Base-by-base conservation (phyloP, 2,329 filamentous ascomycete species). In the Fusarium transvaalense region DNA sequence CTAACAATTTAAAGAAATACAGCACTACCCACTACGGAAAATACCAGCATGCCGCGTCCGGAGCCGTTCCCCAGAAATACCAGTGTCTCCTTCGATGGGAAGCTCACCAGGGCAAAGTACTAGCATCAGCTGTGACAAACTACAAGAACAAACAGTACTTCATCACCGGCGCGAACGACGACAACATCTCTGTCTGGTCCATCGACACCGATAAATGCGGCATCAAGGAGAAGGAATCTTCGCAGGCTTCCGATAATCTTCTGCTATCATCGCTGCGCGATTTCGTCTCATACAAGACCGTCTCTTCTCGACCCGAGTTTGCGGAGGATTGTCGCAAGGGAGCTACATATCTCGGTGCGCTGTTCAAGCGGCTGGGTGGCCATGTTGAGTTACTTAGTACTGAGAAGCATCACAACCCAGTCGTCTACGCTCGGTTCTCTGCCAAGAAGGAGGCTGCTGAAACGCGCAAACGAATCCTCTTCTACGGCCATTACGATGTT, bases 401-500 rank as follows among this genome's bases (percentile, higher is more conserved):
- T 0, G 88, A 91, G 34, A 89, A 92, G 71, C 84, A 86, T 31
- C 91, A 92, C 72, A 98, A 98, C 75, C 96, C 96, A 0, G 91
- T 99, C n/a, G 94, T 99, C 0, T 91, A 92, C 71, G 96, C 96
- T 39, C 92, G 91, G 62, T 99, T 99, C 77, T 88, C 88, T 43
- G 94, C 91, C 6, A 96, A 90, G 78, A 88, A 86, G 63, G 85
- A 88, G 13, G 87, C 89, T 1, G 82, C 87, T 0, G 85, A 87
- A 27, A 83, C 88, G 27, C 87, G 92, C 19, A 97, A 96, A 80
- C 94, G 93, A 31, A 92, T 98, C 10, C 82, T 99, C 0, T 99
- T 99, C 77, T 99, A 99, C 75, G 96, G 97, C 0, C 96, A 99
- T 77, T 99, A 99, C 82, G 96, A 99, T 76, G 94, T 99, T 4